A percentile compares a stretch with the other conserved stretches of the same genome.
Conservation (phyloP, 768 basidiomycete species). For the Suillus alpinus region DNA sequence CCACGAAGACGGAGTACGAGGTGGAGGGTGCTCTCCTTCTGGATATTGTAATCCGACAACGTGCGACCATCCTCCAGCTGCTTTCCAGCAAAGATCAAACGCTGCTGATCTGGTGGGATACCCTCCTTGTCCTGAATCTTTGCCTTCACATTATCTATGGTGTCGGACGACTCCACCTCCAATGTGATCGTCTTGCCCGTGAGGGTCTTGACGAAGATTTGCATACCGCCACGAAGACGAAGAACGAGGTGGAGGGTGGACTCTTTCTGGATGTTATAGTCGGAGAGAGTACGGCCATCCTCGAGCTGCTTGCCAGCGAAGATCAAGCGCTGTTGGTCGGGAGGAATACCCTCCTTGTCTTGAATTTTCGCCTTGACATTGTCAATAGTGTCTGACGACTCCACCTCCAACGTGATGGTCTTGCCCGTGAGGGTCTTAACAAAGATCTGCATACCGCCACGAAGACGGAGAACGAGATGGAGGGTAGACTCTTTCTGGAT, state of each 20-base stretch:
- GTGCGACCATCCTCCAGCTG: constrained; percentile 66
- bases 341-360: constrained; percentile 78
- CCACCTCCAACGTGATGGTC: constrained; percentile 91
- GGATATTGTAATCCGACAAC: constrained; percentile 68
- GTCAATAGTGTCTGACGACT: constrained; percentile 91
- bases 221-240: constrained; percentile 71
- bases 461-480: constrained; percentile 70
- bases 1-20: constrained; percentile 63
- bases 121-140: constrained; percentile 84
- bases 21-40: constrained; percentile 70
- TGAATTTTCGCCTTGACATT: constrained; percentile 89
- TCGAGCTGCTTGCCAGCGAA: constrained; percentile 95
- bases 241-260: constrained; percentile 73
- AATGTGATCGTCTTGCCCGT: constrained; percentile 78
- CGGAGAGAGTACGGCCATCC: constrained; percentile 88
- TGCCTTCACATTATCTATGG: constrained; percentile 74
- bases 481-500: constrained; percentile 89
- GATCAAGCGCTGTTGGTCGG: constrained; percentile 86
- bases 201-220: constrained; percentile 69
- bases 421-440: constrained; percentile 88
- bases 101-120: constrained; percentile 76
- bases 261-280: constrained; percentile 92
- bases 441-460: constrained; percentile 91
- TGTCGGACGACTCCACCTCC: constrained; percentile 74
- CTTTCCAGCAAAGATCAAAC: constrained; percentile 77